phyloP scores from a whole-genome alignment of 495 filamentous ascomycete species.

The Mytilinidion resinicola region DNA sequence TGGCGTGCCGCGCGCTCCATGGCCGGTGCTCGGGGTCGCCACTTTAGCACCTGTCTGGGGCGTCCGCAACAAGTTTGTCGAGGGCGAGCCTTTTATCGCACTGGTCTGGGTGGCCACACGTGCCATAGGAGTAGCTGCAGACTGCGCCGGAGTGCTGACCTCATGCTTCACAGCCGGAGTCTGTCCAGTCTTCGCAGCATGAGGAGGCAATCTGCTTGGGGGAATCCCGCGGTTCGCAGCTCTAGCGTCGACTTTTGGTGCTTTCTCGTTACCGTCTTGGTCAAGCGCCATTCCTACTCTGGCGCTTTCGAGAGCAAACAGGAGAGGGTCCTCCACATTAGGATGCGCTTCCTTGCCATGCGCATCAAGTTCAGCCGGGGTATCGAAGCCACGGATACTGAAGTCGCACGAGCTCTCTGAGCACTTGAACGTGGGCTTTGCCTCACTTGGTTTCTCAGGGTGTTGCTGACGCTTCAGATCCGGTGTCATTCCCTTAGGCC shows the following conservation, averaged over 20 bases:
- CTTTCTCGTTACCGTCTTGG: slow-evolving; percentile 37
- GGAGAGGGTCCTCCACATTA: slow-evolving; percentile 46
- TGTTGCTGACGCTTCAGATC: slow-evolving; percentile 40
- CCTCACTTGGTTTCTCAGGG: slow-evolving; percentile 13
- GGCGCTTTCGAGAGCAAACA: slow-evolving; percentile 44
- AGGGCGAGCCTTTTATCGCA: slow-evolving; percentile 23
- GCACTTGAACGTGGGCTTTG: slow-evolving; percentile 42
- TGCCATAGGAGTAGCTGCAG: slow-evolving; percentile 22
- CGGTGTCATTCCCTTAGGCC: slow-evolving; percentile 38
- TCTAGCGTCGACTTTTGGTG: slow-evolving; percentile 8
- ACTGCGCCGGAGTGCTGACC: slow-evolving; percentile 18
- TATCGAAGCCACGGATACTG: slow-evolving; percentile 45
- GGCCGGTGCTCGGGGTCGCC: slow-evolving; percentile 23
- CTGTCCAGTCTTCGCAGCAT: slow-evolving; percentile 22
- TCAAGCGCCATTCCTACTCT: slow-evolving; percentile 43
- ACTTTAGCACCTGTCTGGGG: slow-evolving; percentile 22
- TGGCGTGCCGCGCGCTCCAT: slow-evolving; percentile 15
- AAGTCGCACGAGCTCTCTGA: slow-evolving; percentile 43
- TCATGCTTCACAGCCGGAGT: slow-evolving; percentile 26
- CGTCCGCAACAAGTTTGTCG: slow-evolving; percentile 21
- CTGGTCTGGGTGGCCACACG: slow-evolving; percentile 18
- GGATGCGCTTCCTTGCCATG: slow-evolving; percentile 52
- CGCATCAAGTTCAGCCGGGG: slow-evolving; percentile 44
- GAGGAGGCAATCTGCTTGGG: slow-evolving; percentile 6
- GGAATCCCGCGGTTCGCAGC: slow-evolving; percentile 10